A percentile compares a stretch with the other conserved stretches of the same genome.
Evolutionary conservation across 441 rosid species (phyloP).

Genomic region (Adansonia grandidieri): DNA sequence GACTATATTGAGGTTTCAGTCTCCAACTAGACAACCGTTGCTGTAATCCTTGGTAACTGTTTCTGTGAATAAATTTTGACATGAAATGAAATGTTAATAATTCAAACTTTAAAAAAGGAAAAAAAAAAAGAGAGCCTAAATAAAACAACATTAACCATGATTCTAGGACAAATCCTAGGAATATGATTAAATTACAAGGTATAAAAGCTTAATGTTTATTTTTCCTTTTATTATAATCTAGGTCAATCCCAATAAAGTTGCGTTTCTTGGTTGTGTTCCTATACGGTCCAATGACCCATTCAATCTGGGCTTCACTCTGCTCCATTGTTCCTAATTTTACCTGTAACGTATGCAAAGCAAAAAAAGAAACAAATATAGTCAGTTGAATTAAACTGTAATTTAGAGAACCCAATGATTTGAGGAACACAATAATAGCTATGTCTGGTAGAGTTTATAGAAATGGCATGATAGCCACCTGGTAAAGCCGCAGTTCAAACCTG

Average conservation of each 20-base stretch:
- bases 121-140: background rate
- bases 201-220: background rate
- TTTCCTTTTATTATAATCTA: conserved; percentile 35
- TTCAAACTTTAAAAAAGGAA: background rate
- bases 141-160: background rate
- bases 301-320: conserved; percentile 82
- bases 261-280: conserved; percentile 85
- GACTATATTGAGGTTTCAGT: background rate
- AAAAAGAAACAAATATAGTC: background rate
- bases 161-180: background rate
- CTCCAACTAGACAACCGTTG: background rate
- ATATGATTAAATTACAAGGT: background rate
- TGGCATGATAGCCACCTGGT: too few relatives aligned
- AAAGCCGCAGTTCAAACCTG: conserved; percentile 47
- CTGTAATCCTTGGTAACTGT: background rate
- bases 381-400: background rate
- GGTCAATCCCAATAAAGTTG: conserved; percentile 52
- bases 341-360: conserved; percentile 40
- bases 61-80: background rate
- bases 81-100: background rate
- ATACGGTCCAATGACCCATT: conserved; percentile 84
- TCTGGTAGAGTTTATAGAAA: too few relatives aligned
- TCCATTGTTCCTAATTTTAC: conserved; percentile 82
- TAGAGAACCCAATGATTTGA: too few relatives aligned
- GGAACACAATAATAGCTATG: too few relatives aligned